These are phyloP conservation scores for Pinguiococcus pyrenoidosus DNA, from an alignment of 108 stramenopile genomes.

Conservation along the genomic window DNA sequence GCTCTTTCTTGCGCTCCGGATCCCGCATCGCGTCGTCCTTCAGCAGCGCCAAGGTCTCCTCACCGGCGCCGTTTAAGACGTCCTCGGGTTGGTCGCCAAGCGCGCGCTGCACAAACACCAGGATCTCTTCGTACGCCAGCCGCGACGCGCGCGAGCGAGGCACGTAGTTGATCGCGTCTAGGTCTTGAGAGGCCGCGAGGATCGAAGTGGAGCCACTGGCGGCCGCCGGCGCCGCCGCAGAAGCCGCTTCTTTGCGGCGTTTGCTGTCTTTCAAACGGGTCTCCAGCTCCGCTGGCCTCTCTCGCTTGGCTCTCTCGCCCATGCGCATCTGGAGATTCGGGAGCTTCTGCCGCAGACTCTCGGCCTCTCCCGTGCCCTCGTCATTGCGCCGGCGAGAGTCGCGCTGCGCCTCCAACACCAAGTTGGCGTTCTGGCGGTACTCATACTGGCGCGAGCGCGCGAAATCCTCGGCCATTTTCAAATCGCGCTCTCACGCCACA, in stretches of 20 bases:
- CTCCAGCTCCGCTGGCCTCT: slow-evolving; percentile 18
- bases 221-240: neutral
- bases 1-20: slow-evolving; percentile 55
- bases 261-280: neutral
- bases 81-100: slow-evolving; percentile 80
- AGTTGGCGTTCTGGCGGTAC: slow-evolving; percentile 68
- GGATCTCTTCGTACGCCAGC: slow-evolving; percentile 58
- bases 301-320: slow-evolving; percentile 34
- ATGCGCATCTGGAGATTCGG: slow-evolving; percentile 45
- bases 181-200: slow-evolving; percentile 27
- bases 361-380: slow-evolving; percentile 88
- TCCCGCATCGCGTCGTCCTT: slow-evolving; percentile 62
- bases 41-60: slow-evolving; percentile 63
- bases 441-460: too few relatives aligned
- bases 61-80: slow-evolving; percentile 73
- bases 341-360: slow-evolving; percentile 68
- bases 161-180: slow-evolving; percentile 27
- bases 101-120: slow-evolving; percentile 29
- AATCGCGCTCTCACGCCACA: too few relatives aligned
- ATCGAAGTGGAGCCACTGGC: slow-evolving; percentile 28
- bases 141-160: slow-evolving; percentile 24
- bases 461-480: too few relatives aligned
- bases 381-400: slow-evolving; percentile 29
- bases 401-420: slow-evolving; percentile 70
- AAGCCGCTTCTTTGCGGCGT: neutral